These are phyloP conservation scores for Hanseniaspora mollemarum DNA, from an alignment of 805 yeast genomes.

Conservation along the genomic window DNA sequence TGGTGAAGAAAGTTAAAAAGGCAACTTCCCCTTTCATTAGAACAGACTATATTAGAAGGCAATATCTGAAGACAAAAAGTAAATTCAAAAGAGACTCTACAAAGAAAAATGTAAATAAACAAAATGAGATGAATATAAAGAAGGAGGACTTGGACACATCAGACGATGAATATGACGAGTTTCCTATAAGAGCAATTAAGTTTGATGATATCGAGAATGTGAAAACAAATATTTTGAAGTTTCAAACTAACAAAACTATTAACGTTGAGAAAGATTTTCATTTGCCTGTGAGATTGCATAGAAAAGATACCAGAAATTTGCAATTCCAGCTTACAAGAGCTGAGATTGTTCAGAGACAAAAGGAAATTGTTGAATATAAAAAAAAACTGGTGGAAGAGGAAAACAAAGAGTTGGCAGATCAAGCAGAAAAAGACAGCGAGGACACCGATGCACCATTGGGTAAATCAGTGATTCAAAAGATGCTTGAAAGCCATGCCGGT, in stretches of 20 bases:
- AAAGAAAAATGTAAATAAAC: slow-evolving; percentile 20
- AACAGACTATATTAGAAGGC: slow-evolving; percentile 30
- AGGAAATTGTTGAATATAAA: slow-evolving; percentile 35
- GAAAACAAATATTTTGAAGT: slow-evolving; percentile 69
- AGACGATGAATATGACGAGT: slow-evolving; percentile 19
- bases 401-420: slow-evolving; percentile 21
- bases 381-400: slow-evolving; percentile 31
- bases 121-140: slow-evolving; percentile 22
- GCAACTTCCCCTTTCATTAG: slow-evolving; percentile 30
- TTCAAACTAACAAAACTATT: slow-evolving; percentile 60
- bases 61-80: slow-evolving; percentile 26
- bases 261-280: slow-evolving; percentile 63
- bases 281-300: slow-evolving; percentile 74
- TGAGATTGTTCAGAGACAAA: slow-evolving; percentile 56
- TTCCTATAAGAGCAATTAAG: slow-evolving; percentile 55
- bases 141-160: background rate
- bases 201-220: slow-evolving; percentile 59
- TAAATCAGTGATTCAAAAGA: slow-evolving; percentile 14
- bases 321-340: slow-evolving; percentile 75
- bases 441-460: slow-evolving; percentile 9
- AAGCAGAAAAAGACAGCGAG: slow-evolving; percentile 17
- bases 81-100: slow-evolving; percentile 15
- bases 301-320: slow-evolving; percentile 86
- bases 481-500: slow-evolving; percentile 14
- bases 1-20: slow-evolving; percentile 15